Percentiles rank a stretch among this genome's conserved stretches.
Evolutionary conservation across 2,329 filamentous ascomycete genomes (phyloP).

Genomic region (Bipolaris oryzae): DNA sequence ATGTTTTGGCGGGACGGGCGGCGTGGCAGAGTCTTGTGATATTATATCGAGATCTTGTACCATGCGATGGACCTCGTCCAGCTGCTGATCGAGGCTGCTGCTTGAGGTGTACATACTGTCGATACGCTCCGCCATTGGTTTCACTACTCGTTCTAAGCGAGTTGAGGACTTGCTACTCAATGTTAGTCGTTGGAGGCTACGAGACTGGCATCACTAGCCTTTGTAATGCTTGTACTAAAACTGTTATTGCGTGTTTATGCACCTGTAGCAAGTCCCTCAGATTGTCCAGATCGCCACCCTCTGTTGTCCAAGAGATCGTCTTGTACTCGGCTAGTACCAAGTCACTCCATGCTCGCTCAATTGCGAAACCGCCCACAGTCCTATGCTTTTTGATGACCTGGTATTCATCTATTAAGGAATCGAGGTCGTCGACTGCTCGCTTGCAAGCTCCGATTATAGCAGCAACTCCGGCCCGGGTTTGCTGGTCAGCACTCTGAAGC

Average conservation of each 20-base stretch:
- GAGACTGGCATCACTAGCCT: conserved; percentile 35
- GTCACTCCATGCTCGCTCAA: conserved; percentile 54
- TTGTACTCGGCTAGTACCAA: conserved; percentile 51
- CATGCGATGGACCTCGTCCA: conserved; percentile 41
- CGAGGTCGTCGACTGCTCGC: conserved; percentile 51
- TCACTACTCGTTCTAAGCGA: conserved; percentile 36
- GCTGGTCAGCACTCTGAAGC: conserved; percentile 43
- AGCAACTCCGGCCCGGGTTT: conserved; percentile 47
- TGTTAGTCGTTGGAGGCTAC: conserved; percentile 17
- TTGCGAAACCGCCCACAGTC: conserved; percentile 49
- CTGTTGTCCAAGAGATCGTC: conserved; percentile 54
- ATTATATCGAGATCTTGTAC: conserved; percentile 33
- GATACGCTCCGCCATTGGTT: conserved; percentile 43
- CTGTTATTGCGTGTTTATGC: conserved; percentile 50
- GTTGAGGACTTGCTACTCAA: conserved; percentile 43
- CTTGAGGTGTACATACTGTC: conserved; percentile 35
- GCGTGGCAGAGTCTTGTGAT: conserved; percentile 12
- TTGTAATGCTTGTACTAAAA: conserved; percentile 52
- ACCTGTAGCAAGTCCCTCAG: conserved; percentile 51
- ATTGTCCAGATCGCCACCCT: conserved; percentile 50
- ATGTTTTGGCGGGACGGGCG: conserved; percentile 21
- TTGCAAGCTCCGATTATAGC: conserved; percentile 50
- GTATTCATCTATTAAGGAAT: conserved; percentile 54
- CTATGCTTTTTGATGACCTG: conserved; percentile 52
- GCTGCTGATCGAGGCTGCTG: conserved; percentile 32